phyloP scores from a whole-genome alignment of 306 rosid genomes.

The Lathyrus aphaca region DNA sequence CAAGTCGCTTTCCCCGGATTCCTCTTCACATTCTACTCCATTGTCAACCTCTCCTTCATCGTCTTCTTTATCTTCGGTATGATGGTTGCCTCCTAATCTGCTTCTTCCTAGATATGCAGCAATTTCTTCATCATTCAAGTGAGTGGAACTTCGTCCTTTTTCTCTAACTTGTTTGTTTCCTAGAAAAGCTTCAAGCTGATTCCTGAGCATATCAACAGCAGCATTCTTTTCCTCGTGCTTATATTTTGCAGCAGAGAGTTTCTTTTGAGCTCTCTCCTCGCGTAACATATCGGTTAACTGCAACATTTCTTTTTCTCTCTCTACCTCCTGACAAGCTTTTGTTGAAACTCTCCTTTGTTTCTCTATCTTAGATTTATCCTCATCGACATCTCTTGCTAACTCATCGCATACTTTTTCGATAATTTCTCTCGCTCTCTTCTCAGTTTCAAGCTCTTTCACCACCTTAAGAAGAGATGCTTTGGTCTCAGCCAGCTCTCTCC shows the following conservation, averaged over 20 bases:
- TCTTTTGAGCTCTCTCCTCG: constrained; percentile 80
- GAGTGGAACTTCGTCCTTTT: constrained; percentile 59
- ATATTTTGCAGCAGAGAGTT: constrained; percentile 73
- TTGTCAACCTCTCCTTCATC: constrained; percentile 84
- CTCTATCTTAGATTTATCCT: constrained; percentile 68
- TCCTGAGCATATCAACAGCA: constrained; percentile 81
- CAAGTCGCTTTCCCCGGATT: constrained; percentile 87
- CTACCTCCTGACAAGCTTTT: constrained; percentile 63
- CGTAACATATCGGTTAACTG: constrained; percentile 62
- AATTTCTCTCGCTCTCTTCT: constrained; percentile 92
- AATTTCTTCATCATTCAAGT: constrained; percentile 66
- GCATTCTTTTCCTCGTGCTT: constrained; percentile 75
- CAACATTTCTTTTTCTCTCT: constrained; percentile 82
- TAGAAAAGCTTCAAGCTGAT: constrained; percentile 84
- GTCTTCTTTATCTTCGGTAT: constrained; percentile 63
- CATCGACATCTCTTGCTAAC: constrained; percentile 71
- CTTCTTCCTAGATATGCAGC: constrained; percentile 64
- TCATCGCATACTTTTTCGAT: constrained; percentile 84
- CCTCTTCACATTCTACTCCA: constrained; percentile 72
- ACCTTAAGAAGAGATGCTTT: constrained; percentile 79
- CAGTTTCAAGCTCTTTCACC: constrained; percentile 86
- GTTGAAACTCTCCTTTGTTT: constrained; percentile 60
- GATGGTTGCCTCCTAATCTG: constrained; percentile 50
- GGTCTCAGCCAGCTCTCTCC: constrained; percentile 89
- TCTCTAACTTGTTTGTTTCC: constrained; percentile 73